Conservation (phyloP, 2,329 filamentous ascomycete species). For the Xylariaceae sp. region DNA sequence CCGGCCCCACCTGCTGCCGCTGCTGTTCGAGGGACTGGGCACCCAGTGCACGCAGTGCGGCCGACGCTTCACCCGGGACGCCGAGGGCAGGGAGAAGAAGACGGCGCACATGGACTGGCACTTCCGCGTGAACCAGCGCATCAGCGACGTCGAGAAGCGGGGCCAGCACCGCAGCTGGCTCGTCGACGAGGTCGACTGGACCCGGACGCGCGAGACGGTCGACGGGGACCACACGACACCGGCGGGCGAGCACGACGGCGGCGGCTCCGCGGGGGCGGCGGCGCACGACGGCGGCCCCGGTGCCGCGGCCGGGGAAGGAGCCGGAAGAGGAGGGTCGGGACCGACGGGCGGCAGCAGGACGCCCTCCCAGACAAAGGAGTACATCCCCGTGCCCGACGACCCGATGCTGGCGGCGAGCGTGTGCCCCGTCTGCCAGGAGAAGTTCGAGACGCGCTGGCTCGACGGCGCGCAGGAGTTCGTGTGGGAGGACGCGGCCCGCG, state of each 20-base stretch:
- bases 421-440: slow-evolving; percentile 93
- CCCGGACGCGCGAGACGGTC: slow-evolving; percentile 72
- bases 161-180: slow-evolving; percentile 94
- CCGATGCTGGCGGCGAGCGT: slow-evolving; percentile 64
- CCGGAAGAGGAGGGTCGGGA: no score
- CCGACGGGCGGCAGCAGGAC: no score
- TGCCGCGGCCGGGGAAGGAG: no score
- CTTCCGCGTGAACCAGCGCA: slow-evolving; percentile 85
- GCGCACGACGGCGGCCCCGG: no score
- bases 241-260: slow-evolving; percentile 29
- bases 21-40: slow-evolving; percentile 73
- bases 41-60: slow-evolving; percentile 90
- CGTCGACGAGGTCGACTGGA: slow-evolving; percentile 88
- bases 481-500: slow-evolving; percentile 79
- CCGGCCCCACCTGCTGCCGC: slow-evolving; percentile 64
- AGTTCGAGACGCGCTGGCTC: slow-evolving; percentile 86
- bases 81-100: slow-evolving; percentile 77
- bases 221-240: slow-evolving; percentile 49
- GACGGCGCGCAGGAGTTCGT: slow-evolving; percentile 95
- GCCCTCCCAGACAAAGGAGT: no score
- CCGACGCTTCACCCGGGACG: slow-evolving; percentile 70
- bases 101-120: slow-evolving; percentile 96
- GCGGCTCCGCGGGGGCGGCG: no score
- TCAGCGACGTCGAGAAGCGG: slow-evolving; percentile 76
- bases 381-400: slow-evolving; percentile 78